Base-by-base conservation (phyloP, 495 filamentous ascomycete species). In the Recurvomyces mirabilis region DNA sequence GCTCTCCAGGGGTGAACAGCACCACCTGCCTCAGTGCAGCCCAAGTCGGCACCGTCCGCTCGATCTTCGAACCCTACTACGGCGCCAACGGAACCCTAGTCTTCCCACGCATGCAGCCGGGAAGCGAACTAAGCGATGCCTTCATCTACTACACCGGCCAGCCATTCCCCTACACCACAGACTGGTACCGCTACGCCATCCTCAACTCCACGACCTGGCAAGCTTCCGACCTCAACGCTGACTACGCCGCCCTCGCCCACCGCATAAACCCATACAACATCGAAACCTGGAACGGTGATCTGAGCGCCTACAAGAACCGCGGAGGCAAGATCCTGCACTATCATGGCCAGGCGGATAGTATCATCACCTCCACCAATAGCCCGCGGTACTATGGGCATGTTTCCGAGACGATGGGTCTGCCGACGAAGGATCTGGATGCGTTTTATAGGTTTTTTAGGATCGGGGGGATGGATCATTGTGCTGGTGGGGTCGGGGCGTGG, bases 401-500 rank as follows among this genome's bases (percentile, higher is more conserved):
- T 0, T 50, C 62, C 0, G 49, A 65, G 11, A 64, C 68, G 6
- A 72, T 73, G 68, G 48, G 56, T 3, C 37, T 65, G 12, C 38
- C 53, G 0, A 23, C 37, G 9, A 30, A 13, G 11, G 45, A 68
- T 0, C 54, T 78, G 10, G 75, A 81, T 46, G 63, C 66, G 1
- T 79, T 78, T 54, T 72, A 76, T 35, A 68, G 77, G 38, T 74
- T 71, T 57, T 82, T 79, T 60, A 63, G 66, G 1, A 71, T 79
- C 47, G 67, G 68, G 23, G 77, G 76, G 0, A 74, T 76, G 67
- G 41, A 55, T 19, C 74, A 76, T 49, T 76, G 70, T 49, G 55
- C 49, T 13, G 74, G 74, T 6, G 45, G 45, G 1, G 44, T 42
- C 29, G 75, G 76, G 0, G 74, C 71, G 0, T 67, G 65, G 54